Conservation (phyloP, 345 rosid species). For the Rhodomyrtus tomentosa region DNA sequence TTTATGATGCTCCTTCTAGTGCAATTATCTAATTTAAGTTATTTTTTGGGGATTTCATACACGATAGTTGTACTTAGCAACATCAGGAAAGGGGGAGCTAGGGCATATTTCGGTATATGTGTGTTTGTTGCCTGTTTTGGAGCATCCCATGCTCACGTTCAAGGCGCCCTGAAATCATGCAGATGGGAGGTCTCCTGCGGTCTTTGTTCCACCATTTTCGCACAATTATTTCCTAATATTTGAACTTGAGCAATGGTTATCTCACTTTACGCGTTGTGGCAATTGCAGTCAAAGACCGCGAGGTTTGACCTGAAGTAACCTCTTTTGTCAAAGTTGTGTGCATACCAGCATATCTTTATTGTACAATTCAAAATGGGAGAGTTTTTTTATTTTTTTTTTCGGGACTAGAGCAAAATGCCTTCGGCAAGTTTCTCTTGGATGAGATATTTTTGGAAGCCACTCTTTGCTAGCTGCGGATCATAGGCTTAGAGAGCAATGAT, state of each 20-base stretch:
- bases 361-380: not conserved
- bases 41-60: no score
- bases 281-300: slow-evolving; percentile 67
- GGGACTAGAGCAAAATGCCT: slow-evolving; percentile 88
- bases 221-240: no score
- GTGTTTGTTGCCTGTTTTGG: no score
- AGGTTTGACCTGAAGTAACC: slow-evolving; percentile 23
- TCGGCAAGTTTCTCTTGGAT: slow-evolving; percentile 61
- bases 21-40: no score
- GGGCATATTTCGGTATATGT: no score
- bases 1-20: no score
- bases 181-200: slow-evolving; percentile 14
- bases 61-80: no score
- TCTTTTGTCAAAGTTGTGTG: no score
- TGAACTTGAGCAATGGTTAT: slow-evolving; percentile 66
- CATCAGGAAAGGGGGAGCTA: no score
- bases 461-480: slow-evolving; percentile 79
- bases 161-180: slow-evolving; percentile 72
- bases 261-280: slow-evolving; percentile 72
- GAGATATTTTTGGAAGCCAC: slow-evolving; percentile 60
- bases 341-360: not conserved
- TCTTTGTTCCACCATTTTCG: slow-evolving; percentile 11
- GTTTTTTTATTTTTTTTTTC: slow-evolving; percentile 7
- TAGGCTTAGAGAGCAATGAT: slow-evolving; percentile 12
- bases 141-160: no score